Percentiles rank a stretch among this genome's conserved stretches.
These are phyloP conservation scores for Malus fusca DNA, from an alignment of 306 rosid genomes.

Conservation along the genomic window DNA sequence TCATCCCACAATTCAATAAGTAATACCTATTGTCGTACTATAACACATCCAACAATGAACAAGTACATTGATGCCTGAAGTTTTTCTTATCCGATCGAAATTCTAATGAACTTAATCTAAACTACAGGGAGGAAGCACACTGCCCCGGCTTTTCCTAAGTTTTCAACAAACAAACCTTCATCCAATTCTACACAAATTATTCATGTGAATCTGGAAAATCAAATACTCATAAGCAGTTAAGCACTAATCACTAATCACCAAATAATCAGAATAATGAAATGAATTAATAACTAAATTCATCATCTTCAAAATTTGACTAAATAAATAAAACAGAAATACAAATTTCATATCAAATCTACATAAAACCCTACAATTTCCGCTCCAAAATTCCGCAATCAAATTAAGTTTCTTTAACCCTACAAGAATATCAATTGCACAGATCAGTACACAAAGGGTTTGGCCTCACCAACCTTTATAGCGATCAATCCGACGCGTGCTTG, in stretches of 20 bases:
- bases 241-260: neutral
- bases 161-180: neutral
- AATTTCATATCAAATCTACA: conserved; percentile 25
- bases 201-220: neutral
- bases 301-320: neutral
- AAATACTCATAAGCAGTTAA: neutral
- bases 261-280: neutral
- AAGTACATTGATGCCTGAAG: neutral
- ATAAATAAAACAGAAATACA: neutral
- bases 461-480: conserved; percentile 36
- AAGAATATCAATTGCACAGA: conserved; percentile 12
- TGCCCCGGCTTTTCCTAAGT: neutral
- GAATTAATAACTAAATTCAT: neutral
- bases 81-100: neutral
- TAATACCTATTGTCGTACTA: neutral
- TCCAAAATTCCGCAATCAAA: neutral
- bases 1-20: neutral
- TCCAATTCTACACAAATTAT: neutral
- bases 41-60: neutral
- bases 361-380: neutral
- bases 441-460: conserved; percentile 7
- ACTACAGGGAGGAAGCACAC: no score
- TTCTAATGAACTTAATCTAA: neutral
- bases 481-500: conserved; percentile 1
- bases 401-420: conserved; percentile 1